These are phyloP conservation scores for Beta corolliflora DNA, from an alignment of 179 eudicot species.

Conservation along the genomic window DNA sequence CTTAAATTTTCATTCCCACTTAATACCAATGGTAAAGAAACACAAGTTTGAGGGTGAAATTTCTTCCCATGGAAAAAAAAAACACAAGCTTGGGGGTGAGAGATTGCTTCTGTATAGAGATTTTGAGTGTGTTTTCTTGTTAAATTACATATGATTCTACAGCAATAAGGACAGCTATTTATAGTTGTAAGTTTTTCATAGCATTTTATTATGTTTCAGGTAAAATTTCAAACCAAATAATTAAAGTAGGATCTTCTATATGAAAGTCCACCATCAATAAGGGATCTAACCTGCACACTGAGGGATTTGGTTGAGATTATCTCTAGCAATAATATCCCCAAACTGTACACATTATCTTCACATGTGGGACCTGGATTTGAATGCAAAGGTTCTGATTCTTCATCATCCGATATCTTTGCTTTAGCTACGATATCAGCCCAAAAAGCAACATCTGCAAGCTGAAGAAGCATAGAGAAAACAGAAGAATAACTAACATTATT, in stretches of 20 bases:
- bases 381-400: constrained; percentile 47
- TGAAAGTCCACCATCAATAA: constrained; percentile 37
- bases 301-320: constrained; percentile 70
- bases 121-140: no score
- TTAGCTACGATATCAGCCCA: constrained; percentile 58
- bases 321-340: constrained; percentile 77
- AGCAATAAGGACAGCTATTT: not conserved
- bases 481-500: not conserved
- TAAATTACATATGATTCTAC: no score
- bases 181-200: no score
- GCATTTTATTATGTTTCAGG: not conserved
- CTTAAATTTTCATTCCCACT: no score
- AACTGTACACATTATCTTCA: constrained; percentile 67
- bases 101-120: no score
- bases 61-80: no score
- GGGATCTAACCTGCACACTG: constrained; percentile 47
- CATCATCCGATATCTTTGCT: constrained; percentile 43
- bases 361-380: constrained; percentile 46
- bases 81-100: no score
- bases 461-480: not conserved
- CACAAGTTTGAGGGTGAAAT: no score
- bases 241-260: not conserved
- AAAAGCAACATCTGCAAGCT: constrained; percentile 64
- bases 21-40: no score
- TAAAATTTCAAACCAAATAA: not conserved